Evolutionary conservation across 2,329 filamentous ascomycete species (phyloP), one percentile per base, ranked within the genome.

Genomic region (Stagonosporopsis tanaceti): DNA sequence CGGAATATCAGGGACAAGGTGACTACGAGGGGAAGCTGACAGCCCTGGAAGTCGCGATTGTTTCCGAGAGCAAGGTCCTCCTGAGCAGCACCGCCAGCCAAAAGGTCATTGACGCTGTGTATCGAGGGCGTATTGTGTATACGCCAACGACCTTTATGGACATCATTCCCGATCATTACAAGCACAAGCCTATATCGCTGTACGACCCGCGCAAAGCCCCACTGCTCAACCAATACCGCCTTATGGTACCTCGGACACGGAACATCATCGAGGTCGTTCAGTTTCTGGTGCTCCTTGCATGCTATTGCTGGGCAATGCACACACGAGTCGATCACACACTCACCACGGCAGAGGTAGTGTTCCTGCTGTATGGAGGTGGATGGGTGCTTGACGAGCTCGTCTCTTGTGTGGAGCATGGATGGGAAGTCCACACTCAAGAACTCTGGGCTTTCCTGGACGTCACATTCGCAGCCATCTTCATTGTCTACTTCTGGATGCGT

Each of bases 371-470:
- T 69, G 86, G 88, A 1, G 85, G 89, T 60, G 92, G 92, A 17
- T 95, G 92, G 91, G 87, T 87, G 2, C 78, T 93, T 30, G 90
- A 94, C 70, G 89, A 92, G 68, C 86, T 92, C 67, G 88, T 89
- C 1, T 91, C 90, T 0, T 88, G 93, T 27, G 75, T 92, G 15
- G 91, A 91, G 62, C 91, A 95, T 70, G 82, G 85, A 47, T 87
- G 90, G 90, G 85, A 87, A 56, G 91, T 95, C 1, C 93, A 95
- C 69, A 93, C 91, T 0, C 91, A 96, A 73, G 94, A 95, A 66
- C 79, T 96, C 3, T 96, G 92, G 92, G 92, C 91, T 0, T 95
- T 96, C 68, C 83, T 96, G 15, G 92, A 95, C 72, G 87, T 94
- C 44, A 87, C 86, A 4, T 96, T 94, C 68, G 84, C 87, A n/a